These are phyloP conservation scores for Physaria fendleri DNA, from an alignment of 345 rosid genomes.

Conservation along the genomic window DNA sequence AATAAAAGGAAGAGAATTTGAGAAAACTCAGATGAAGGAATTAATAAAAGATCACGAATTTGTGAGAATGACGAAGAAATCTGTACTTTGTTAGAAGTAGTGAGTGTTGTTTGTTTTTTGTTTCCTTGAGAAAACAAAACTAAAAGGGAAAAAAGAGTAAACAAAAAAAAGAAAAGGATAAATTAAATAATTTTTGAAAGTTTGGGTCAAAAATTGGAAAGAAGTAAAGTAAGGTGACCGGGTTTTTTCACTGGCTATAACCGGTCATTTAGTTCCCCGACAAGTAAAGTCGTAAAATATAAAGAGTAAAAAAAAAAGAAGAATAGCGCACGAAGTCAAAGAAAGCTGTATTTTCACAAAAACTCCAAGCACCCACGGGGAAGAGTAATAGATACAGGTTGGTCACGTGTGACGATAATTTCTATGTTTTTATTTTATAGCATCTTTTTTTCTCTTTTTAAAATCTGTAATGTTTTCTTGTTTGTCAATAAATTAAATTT, in stretches of 20 bases:
- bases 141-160: not conserved
- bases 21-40: slow-evolving; percentile 26
- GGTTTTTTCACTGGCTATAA: slow-evolving; percentile 9
- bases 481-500: too few relatives aligned
- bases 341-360: slow-evolving; percentile 21
- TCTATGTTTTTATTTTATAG: too few relatives aligned
- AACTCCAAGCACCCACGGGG: slow-evolving; percentile 30
- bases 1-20: slow-evolving; percentile 18
- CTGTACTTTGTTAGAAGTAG: slow-evolving; percentile 12
- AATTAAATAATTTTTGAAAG: slow-evolving; percentile 15
- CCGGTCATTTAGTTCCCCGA: slow-evolving; percentile 25
- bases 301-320: too few relatives aligned
- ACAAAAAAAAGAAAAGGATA: not conserved
- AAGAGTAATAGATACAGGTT: slow-evolving; percentile 27
- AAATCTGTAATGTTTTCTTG: too few relatives aligned
- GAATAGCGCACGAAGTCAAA: slow-evolving; percentile 20
- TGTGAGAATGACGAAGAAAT: slow-evolving; percentile 26
- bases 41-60: not conserved
- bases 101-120: slow-evolving; percentile 24
- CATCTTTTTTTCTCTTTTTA: too few relatives aligned
- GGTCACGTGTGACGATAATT: slow-evolving; percentile 31
- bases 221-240: slow-evolving; percentile 13
- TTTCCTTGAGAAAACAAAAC: not conserved
- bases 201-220: slow-evolving; percentile 21
- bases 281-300: slow-evolving; percentile 14